A percentile compares a stretch with the other conserved stretches of the same genome.
phyloP scores from a whole-genome alignment of 805 yeast genomes.

The Jamesozyma piceae region DNA sequence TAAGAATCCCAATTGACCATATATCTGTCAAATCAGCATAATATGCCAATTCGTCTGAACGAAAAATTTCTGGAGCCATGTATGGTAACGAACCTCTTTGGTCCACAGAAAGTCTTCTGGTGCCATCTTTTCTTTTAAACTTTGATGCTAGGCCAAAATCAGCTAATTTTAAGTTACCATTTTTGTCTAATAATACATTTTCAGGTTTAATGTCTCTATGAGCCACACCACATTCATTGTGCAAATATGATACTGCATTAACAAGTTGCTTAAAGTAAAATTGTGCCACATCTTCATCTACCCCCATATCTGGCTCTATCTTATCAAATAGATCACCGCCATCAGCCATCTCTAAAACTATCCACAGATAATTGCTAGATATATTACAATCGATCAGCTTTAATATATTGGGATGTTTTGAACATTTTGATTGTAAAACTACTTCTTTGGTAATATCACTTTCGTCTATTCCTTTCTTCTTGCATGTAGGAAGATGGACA shows the following conservation, averaged over 20 bases:
- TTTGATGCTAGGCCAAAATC: slow-evolving; percentile 71
- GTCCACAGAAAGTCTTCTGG: slow-evolving; percentile 38
- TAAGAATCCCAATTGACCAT: slow-evolving; percentile 62
- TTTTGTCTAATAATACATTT: slow-evolving; percentile 52
- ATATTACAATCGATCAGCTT: slow-evolving; percentile 45
- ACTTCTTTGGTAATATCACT: slow-evolving; percentile 45
- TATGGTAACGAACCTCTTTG: slow-evolving; percentile 71
- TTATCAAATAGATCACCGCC: slow-evolving; percentile 76
- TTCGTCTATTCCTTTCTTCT: slow-evolving; percentile 30
- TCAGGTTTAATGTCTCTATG: slow-evolving; percentile 76
- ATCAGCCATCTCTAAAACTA: slow-evolving; percentile 57
- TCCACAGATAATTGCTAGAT: slow-evolving; percentile 50
- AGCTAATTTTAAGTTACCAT: slow-evolving; percentile 62
- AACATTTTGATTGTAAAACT: slow-evolving; percentile 48
- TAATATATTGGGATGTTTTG: slow-evolving; percentile 52
- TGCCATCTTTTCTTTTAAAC: slow-evolving; percentile 42
- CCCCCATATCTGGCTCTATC: slow-evolving; percentile 67
- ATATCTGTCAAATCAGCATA: slow-evolving; percentile 51
- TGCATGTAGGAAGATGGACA: slow-evolving; percentile 37
- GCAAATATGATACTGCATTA: slow-evolving; percentile 51
- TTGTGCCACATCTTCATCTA: slow-evolving; percentile 56
- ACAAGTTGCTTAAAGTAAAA: slow-evolving; percentile 60
- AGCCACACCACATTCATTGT: slow-evolving; percentile 52
- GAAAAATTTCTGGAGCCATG: slow-evolving; percentile 64
- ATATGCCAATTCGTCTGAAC: slow-evolving; percentile 32